These are phyloP conservation scores for Fusarium sp. DNA, from an alignment of 2,329 filamentous ascomycete genomes.

Conservation along the genomic window DNA sequence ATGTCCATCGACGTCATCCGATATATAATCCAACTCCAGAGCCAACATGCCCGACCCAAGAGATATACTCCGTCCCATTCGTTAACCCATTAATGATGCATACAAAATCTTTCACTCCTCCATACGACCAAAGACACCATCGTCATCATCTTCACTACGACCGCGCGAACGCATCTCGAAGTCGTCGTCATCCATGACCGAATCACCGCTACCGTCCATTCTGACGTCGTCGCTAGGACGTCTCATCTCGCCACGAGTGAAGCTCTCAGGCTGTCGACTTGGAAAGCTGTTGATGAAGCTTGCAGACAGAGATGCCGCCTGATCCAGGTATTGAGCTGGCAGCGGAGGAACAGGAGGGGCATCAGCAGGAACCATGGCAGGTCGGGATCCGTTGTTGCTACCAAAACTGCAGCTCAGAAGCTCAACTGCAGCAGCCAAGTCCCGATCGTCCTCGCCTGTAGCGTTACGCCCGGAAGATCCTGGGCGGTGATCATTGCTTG, in stretches of 20 bases:
- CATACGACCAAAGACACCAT: slow-evolving; percentile 96
- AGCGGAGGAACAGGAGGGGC: slow-evolving; percentile 90
- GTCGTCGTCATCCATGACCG: slow-evolving; percentile 74
- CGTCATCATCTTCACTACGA: slow-evolving; percentile 88
- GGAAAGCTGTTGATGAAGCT: slow-evolving; percentile 74
- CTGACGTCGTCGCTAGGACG: slow-evolving; percentile 68
- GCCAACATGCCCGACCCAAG: slow-evolving; percentile 47
- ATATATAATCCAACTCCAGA: slow-evolving; percentile 49
- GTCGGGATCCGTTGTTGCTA: slow-evolving; percentile 75
- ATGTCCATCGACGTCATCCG: slow-evolving; percentile 51
- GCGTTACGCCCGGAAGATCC: slow-evolving; percentile 81
- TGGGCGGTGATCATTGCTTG: slow-evolving; percentile 80
- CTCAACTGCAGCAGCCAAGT: slow-evolving; percentile 90
- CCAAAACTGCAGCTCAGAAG: slow-evolving; percentile 91
- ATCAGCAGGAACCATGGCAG: slow-evolving; percentile 73
- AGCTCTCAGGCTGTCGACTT: slow-evolving; percentile 71
- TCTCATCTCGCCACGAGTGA: slow-evolving; percentile 69
- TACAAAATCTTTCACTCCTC: slow-evolving; percentile 78
- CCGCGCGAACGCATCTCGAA: slow-evolving; percentile 70
- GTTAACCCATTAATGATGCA: slow-evolving; percentile 44
- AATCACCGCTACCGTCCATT: slow-evolving; percentile 75
- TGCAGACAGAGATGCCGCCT: slow-evolving; percentile 66
- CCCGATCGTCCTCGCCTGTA: slow-evolving; percentile 84
- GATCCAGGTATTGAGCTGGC: slow-evolving; percentile 81
- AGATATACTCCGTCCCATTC: slow-evolving; percentile 43